Evolutionary conservation across 2,329 filamentous ascomycete genomes (phyloP), one percentile per base, ranked within the genome.

Genomic region (Sarocladium brachiariae): DNA sequence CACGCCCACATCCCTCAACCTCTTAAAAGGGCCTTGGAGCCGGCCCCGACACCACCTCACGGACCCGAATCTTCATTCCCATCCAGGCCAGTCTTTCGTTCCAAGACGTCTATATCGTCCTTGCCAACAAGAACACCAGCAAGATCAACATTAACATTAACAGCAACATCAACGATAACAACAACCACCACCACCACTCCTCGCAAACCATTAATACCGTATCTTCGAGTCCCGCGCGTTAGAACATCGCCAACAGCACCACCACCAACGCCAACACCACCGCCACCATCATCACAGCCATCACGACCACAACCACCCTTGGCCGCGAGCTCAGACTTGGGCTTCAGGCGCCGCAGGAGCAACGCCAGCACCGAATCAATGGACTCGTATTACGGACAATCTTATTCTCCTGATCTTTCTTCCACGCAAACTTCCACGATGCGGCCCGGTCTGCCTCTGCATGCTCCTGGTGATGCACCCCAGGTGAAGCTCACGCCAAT

Each of bases 401-500:
- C 61, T 18, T 62, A 59, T 51, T 21, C 37, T 30, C 19, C 46
- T 16, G 46, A 60, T 59, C 50, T 60, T 66, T 50, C 50, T 24
- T 24, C 47, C 14, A 35, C 43, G 11, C 50, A 50, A 23, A 11
- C 6, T 27, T 24, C 35, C 49, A 37, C 33, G 4, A 69, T 69
- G 60, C 69, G 75, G 52, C 75, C 73, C 6, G 67, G 73, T 57
- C 59, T 65, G 51, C 60, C 64, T 51, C 58, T 60, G 39, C 53
- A 58, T 14, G 54, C 57, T 34, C 60, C 64, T 39, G 56, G 61
- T 35, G 72, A 73, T 35, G 53, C 68, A 13, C 43, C 24, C 14
- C n/a, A n/a, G n/a, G 63, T 77, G 57, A 80, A 74, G 61, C 64
- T 77, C 55, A 81, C 77, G 19, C 77, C 77, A 10, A 76, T 81